phyloP scores from a whole-genome alignment of 768 basidiomycete genomes.

The Xanthoconium purpureum region DNA sequence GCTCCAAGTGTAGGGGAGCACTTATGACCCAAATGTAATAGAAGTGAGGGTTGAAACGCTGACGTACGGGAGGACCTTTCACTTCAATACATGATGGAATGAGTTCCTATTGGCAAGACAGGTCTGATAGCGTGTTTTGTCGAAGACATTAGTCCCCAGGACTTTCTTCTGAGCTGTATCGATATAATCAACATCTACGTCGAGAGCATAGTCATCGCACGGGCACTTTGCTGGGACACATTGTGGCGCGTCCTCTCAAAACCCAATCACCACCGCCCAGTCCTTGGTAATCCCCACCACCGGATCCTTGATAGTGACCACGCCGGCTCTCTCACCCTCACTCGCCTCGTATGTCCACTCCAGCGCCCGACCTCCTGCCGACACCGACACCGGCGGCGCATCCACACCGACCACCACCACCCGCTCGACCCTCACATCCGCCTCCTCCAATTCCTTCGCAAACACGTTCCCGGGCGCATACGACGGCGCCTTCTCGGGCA shows the following conservation, averaged over 20 bases:
- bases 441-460: slow-evolving; percentile 53
- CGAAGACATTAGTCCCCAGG: neutral
- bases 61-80: too few relatives aligned
- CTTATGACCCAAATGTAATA: neutral
- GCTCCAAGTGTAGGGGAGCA: neutral
- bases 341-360: slow-evolving; percentile 70
- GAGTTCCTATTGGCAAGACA: too few relatives aligned
- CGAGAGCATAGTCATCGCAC: too few relatives aligned
- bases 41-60: neutral
- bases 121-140: too few relatives aligned
- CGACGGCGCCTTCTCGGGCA: slow-evolving; percentile 42
- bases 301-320: slow-evolving; percentile 77
- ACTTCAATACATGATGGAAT: too few relatives aligned
- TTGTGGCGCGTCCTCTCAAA: slow-evolving; percentile 6
- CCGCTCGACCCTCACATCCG: slow-evolving; percentile 72
- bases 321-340: slow-evolving; percentile 53
- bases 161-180: neutral
- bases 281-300: slow-evolving; percentile 53
- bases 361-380: slow-evolving; percentile 48
- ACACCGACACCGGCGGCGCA: slow-evolving; percentile 52
- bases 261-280: slow-evolving; percentile 53
- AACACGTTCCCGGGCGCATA: slow-evolving; percentile 65
- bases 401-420: slow-evolving; percentile 75
- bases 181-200: neutral
- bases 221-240: too few relatives aligned